Base-by-base conservation (phyloP, 2,329 filamentous ascomycete species). In the Alternaria rosae region DNA sequence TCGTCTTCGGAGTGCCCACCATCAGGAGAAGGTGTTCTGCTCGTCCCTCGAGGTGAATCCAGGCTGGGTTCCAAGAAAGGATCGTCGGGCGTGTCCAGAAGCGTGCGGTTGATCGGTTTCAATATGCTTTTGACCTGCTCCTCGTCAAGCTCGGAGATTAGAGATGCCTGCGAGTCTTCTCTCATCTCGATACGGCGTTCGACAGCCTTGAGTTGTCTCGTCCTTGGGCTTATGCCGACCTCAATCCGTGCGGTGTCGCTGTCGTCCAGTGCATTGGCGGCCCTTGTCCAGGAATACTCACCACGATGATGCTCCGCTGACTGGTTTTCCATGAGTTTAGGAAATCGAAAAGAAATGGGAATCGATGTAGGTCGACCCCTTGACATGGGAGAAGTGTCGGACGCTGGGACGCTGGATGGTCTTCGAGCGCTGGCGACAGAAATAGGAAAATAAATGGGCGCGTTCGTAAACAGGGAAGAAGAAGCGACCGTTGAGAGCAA, bases 241-340 rank as follows among this genome's bases (percentile, higher is more conserved):
- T 67, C 54, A 3, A 35, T 13, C 26, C 17, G 47, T 12, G 44
- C n/a, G 3, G 44, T 50, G 12, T 61, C 44, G 32, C 62, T 17
- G 51, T 57, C 41, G 32, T 56, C 58, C 38, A 51, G 32, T 61
- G 58, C 50, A 17, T 52, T 54, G 54, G 62, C 64, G 61, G 67
- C 69, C 66, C 62, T 68, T 64, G 66, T 62, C 70, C 71, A 60
- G 67, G 61, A 67, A 83, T 84, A 85, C 83, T 82, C 82, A 85
- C 83, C 83, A 73, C 62, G 76, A 80, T 84, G 83, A 85, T 85
- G 82, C 76, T 81, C 75, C 73, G 79, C 66, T 67, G 78, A 79
- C 68, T 74, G 67, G 47, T 65, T 69, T 59, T 62, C 64, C 61
- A 68, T 69, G 28, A 70, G 65, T 30, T 64, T 53, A 53, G 64